A percentile compares a stretch with the other conserved stretches of the same genome.
Conservation (phyloP, 2,329 filamentous ascomycete species). For the Blastomyces emzantsi region DNA sequence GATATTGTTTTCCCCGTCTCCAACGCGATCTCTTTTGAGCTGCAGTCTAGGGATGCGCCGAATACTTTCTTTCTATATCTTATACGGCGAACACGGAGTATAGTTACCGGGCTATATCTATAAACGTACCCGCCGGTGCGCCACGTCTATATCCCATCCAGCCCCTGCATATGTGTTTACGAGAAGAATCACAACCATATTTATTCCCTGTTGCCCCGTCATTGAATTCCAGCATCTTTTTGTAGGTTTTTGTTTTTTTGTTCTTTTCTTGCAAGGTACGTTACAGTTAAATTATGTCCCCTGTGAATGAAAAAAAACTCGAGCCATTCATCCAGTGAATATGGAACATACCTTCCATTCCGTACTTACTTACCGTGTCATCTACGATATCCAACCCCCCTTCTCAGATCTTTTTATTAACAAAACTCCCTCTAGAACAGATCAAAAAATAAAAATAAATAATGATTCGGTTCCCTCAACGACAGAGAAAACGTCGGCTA, state of each 20-base stretch:
- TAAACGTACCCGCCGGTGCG: not conserved
- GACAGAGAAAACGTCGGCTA: not conserved
- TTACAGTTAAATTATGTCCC: not conserved
- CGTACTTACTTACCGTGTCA: not conserved
- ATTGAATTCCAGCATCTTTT: not conserved
- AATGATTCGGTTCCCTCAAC: not conserved
- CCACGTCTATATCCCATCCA: not conserved
- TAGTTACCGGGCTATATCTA: not conserved
- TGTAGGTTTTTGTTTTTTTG: not conserved
- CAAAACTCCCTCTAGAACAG: not conserved
- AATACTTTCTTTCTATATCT: not conserved
- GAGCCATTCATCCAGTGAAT: not conserved
- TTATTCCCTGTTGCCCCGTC: not conserved
- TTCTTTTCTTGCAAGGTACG: not conserved
- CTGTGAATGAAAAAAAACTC: not conserved
- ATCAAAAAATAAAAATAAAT: not conserved
- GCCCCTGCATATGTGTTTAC: not conserved
- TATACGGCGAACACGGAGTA: not conserved
- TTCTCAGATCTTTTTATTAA: not conserved
- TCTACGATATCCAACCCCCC: not conserved
- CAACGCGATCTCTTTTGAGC: not conserved
- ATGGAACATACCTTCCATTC: not conserved
- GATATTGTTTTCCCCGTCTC: too few species aligned
- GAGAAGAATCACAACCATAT: not conserved
- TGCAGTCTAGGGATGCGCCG: not conserved